These are phyloP conservation scores for Beauveria pseudobassiana DNA, from an alignment of 2,329 filamentous ascomycete genomes.

Conservation along the genomic window DNA sequence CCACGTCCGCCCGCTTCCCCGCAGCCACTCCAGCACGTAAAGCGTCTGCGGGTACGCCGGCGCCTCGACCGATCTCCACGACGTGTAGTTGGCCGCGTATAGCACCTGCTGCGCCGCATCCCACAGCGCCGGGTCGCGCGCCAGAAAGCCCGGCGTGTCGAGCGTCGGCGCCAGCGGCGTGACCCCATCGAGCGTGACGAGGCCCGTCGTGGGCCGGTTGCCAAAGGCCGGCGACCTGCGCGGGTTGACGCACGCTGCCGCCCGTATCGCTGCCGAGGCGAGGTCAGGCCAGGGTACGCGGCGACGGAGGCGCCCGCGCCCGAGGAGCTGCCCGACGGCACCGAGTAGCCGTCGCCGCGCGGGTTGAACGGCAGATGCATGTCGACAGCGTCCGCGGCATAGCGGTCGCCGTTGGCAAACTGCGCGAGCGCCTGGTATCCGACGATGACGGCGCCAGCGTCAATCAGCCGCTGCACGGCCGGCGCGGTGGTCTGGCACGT, in stretches of 20 bases:
- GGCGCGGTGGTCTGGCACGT: slow-evolving; percentile 37
- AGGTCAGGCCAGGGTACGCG: slow-evolving; percentile 20
- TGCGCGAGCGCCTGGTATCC: slow-evolving; percentile 35
- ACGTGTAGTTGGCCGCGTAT: slow-evolving; percentile 1
- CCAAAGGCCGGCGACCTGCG: slow-evolving; percentile 13
- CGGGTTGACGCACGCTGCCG: slow-evolving; percentile 15
- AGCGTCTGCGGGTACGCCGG: neutral
- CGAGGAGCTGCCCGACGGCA: slow-evolving; percentile 15
- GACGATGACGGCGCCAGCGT: slow-evolving; percentile 44
- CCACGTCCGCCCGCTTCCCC: neutral
- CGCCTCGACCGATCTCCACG: neutral
- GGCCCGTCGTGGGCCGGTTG: slow-evolving; percentile 12
- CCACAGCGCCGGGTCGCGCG: slow-evolving; percentile 13
- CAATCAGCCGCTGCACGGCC: slow-evolving; percentile 46
- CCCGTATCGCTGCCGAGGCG: slow-evolving; percentile 18
- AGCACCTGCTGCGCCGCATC: slow-evolving; percentile 1
- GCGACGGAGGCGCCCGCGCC: slow-evolving; percentile 18
- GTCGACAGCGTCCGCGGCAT: slow-evolving; percentile 35
- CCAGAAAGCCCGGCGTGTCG: slow-evolving; percentile 13
- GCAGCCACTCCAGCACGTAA: neutral
- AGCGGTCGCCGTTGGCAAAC: slow-evolving; percentile 30
- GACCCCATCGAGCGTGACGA: slow-evolving; percentile 11
- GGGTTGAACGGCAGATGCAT: slow-evolving; percentile 18
- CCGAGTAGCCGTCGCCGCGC: slow-evolving; percentile 19
- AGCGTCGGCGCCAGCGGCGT: slow-evolving; percentile 12